Conservation (phyloP, 2,329 filamentous ascomycete genomes). For the Trichophyton simii region DNA sequence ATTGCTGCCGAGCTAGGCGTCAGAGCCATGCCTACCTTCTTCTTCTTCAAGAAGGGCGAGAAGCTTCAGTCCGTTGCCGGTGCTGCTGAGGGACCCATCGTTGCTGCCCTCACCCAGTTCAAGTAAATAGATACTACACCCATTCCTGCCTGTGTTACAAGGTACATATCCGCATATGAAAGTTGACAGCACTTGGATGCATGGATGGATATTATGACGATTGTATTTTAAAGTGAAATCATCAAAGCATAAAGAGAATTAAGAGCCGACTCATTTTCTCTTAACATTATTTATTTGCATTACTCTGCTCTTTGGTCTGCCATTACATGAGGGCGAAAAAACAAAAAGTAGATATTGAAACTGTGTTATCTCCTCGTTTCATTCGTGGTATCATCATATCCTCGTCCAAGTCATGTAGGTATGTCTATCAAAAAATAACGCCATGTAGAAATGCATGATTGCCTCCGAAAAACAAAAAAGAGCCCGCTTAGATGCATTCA, state of each 20-base stretch:
- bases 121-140: neutral
- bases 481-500: neutral
- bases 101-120: constrained; percentile 23
- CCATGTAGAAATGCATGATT: neutral
- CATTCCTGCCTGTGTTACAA: neutral
- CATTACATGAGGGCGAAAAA: too few relatives aligned
- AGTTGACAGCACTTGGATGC: too few relatives aligned
- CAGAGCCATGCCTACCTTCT: constrained; percentile 35
- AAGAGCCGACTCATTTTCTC: too few relatives aligned
- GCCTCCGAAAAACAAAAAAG: neutral
- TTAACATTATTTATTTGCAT: too few relatives aligned
- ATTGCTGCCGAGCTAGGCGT: constrained; percentile 40
- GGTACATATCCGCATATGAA: too few relatives aligned
- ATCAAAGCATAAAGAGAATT: too few relatives aligned
- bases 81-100: constrained; percentile 56
- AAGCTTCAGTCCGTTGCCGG: constrained; percentile 34
- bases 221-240: too few relatives aligned
- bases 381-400: neutral
- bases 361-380: neutral
- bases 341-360: neutral
- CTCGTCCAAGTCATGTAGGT: too few relatives aligned
- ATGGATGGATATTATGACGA: too few relatives aligned
- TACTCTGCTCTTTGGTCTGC: too few relatives aligned
- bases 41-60: constrained; percentile 30
- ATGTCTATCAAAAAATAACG: neutral